phyloP scores from a whole-genome alignment of 1,139 yeast genomes.

The Hyphopichia buzzinii region DNA sequence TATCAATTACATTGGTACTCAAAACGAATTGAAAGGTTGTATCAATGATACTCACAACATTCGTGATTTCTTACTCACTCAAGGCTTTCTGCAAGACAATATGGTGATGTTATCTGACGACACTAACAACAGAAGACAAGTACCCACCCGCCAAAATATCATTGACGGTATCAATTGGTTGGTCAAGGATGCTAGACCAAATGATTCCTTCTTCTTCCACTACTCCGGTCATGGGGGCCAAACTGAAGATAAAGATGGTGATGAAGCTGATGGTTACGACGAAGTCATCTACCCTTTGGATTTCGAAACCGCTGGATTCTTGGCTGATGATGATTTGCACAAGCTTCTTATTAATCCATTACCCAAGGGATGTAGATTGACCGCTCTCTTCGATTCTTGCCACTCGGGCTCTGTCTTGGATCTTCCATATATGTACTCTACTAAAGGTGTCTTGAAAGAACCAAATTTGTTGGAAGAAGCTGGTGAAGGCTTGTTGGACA shows the following conservation, averaged over 20 bases:
- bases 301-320: slow-evolving; percentile 68
- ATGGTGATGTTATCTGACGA: slow-evolving; percentile 85
- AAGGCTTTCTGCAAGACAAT: slow-evolving; percentile 72
- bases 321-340: slow-evolving; percentile 84
- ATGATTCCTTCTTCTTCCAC: slow-evolving; percentile 81
- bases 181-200: slow-evolving; percentile 75
- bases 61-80: slow-evolving; percentile 50
- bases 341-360: slow-evolving; percentile 74
- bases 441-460: slow-evolving; percentile 88
- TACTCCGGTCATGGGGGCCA: slow-evolving; percentile 96
- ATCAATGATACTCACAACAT: slow-evolving; percentile 77
- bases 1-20: slow-evolving; percentile 77
- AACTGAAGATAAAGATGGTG: slow-evolving; percentile 77
- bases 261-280: slow-evolving; percentile 87
- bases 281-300: slow-evolving; percentile 92
- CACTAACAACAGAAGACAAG: slow-evolving; percentile 55
- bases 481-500: slow-evolving; percentile 69
- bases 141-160: slow-evolving; percentile 79
- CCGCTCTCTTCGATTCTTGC: slow-evolving; percentile 89
- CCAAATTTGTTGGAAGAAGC: slow-evolving; percentile 86
- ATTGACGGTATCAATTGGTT: slow-evolving; percentile 90
- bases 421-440: slow-evolving; percentile 83
- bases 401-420: slow-evolving; percentile 93
- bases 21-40: slow-evolving; percentile 75
- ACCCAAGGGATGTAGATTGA: slow-evolving; percentile 79